Percentiles rank a stretch among this genome's conserved stretches.
Evolutionary conservation across 805 yeast species (phyloP).

Genomic region (Candida sithepensis): DNA sequence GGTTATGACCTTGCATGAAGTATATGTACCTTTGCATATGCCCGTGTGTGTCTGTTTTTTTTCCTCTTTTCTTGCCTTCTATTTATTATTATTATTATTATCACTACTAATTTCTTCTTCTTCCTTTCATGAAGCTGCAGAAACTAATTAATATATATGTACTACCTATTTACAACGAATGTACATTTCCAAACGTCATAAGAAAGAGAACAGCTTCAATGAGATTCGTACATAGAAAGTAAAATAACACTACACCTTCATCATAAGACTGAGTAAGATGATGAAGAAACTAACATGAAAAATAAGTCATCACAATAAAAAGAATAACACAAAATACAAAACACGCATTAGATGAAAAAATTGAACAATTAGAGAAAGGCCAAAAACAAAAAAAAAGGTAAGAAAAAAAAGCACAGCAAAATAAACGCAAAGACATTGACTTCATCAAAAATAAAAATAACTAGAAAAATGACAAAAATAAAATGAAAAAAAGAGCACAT

Average conservation of each 20-base stretch:
- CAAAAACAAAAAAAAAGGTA: not conserved
- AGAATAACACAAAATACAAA: not conserved
- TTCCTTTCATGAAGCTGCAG: no score
- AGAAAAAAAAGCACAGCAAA: not conserved
- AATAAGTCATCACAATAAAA: not conserved
- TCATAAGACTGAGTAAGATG: not conserved
- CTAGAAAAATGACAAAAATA: not conserved
- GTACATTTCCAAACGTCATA: not conserved
- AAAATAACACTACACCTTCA: conserved; percentile 1
- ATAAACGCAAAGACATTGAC: not conserved
- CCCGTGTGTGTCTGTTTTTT: not conserved
- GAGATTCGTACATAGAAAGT: not conserved
- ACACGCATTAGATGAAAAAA: not conserved
- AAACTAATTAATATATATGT: no score
- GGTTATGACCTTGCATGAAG: no score
- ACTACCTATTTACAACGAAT: no score
- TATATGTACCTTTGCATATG: not conserved
- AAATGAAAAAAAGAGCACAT: not conserved
- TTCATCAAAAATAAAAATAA: not conserved
- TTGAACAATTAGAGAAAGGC: no score
- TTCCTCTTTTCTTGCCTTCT: not conserved
- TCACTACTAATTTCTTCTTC: no score
- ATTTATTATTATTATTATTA: no score
- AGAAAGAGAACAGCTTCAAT: not conserved
- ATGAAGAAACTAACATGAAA: not conserved